These are phyloP conservation scores for Helotiales sp. DNA, from an alignment of 2,329 filamentous ascomycete species.

Conservation along the genomic window DNA sequence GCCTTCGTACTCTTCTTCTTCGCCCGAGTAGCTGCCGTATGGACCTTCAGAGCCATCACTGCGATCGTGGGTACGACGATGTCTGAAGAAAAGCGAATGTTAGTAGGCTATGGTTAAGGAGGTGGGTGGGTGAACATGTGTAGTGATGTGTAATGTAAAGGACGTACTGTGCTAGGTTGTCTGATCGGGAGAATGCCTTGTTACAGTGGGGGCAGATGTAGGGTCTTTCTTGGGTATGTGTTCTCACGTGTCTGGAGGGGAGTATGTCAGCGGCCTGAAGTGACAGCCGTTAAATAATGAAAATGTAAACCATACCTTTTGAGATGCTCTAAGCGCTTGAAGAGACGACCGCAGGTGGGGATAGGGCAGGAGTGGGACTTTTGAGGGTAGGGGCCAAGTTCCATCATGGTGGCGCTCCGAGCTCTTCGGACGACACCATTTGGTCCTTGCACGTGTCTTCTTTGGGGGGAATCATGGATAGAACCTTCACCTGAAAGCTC, in stretches of 20 bases:
- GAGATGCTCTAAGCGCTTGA: conserved; percentile 98
- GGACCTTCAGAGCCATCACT: conserved; percentile 68
- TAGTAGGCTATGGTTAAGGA: conserved; percentile 33
- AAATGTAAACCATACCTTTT: conserved; percentile 77
- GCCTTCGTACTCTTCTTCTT: conserved; percentile 81
- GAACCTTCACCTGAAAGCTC: conserved; percentile 64
- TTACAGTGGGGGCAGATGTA: conserved; percentile 98
- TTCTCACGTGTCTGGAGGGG: conserved; percentile 87
- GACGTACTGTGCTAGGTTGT: conserved; percentile 96
- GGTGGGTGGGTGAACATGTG: conserved; percentile 44
- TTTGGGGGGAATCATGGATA: conserved; percentile 62
- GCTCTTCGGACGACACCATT: conserved; percentile 85
- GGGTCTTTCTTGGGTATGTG: conserved; percentile 98
- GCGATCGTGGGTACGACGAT: conserved; percentile 82
- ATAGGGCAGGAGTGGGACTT: conserved; percentile 99
- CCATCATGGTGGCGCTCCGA: conserved; percentile 93
- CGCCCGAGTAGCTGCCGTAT: conserved; percentile 64
- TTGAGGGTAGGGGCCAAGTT: conserved; percentile 93
- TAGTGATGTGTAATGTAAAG: conserved; percentile 34
- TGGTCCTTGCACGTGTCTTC: conserved; percentile 72
- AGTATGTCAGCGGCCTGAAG: conserved; percentile 54
- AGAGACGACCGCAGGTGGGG: conserved; percentile 92
- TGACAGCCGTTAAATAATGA: conserved; percentile 43
- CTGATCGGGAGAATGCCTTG: conserved; percentile 97
- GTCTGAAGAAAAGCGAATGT: conserved; percentile 49